Evolutionary conservation across 371 early-diverging fungal genomes (phyloP).

Genomic region (Apophysomyces elegans): DNA sequence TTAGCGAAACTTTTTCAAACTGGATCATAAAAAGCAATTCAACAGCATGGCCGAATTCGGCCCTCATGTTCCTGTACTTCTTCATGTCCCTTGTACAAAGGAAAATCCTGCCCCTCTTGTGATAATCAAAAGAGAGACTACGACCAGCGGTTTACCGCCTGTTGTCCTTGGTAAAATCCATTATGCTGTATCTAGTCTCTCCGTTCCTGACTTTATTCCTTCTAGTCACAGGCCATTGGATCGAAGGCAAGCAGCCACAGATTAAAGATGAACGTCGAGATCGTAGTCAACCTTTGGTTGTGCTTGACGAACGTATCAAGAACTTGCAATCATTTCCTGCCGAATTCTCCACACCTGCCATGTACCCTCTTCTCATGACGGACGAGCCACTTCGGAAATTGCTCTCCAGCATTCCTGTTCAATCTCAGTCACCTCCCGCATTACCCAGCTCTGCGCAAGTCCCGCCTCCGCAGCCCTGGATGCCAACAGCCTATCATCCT

Average conservation of each 20-base stretch:
- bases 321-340: constrained; percentile 4
- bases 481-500: constrained; percentile 8
- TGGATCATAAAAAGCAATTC: constrained; percentile 30
- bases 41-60: constrained; percentile 31
- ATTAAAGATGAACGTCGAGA: constrained; percentile 34
- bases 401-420: constrained; percentile 16
- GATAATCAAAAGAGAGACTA: constrained; percentile 39
- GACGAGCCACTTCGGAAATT: constrained; percentile 23
- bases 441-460: background rate
- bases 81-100: constrained; percentile 41
- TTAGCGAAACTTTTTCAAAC: constrained; percentile 16
- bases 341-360: constrained; percentile 22
- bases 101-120: constrained; percentile 39
- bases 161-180: constrained; percentile 40
- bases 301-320: constrained; percentile 27
- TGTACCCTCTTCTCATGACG: constrained; percentile 23
- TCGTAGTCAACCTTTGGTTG: constrained; percentile 22
- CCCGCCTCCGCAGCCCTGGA: background rate
- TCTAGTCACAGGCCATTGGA: constrained; percentile 23
- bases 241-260: constrained; percentile 29
- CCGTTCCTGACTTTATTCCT: background rate
- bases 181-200: background rate
- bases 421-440: constrained; percentile 16
- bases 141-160: constrained; percentile 36
- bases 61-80: constrained; percentile 37